These are phyloP conservation scores for Gymnopilus junonius DNA, from an alignment of 768 basidiomycete genomes.

Conservation along the genomic window DNA sequence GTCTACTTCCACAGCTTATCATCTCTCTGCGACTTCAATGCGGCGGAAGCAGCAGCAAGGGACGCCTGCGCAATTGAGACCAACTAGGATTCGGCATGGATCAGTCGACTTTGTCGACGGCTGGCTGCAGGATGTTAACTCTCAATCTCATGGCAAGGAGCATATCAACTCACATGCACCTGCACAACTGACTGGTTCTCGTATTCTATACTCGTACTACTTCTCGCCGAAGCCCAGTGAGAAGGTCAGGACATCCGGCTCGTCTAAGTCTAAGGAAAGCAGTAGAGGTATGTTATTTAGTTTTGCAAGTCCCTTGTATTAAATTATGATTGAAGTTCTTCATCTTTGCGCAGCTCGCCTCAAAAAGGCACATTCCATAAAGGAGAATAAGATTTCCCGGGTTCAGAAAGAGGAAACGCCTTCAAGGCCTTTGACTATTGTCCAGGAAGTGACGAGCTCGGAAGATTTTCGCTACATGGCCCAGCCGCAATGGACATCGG, in stretches of 20 bases:
- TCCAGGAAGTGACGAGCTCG: background rate
- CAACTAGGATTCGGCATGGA: background rate
- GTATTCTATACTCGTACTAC: constrained; percentile 10
- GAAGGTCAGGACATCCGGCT: background rate
- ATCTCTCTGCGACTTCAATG: constrained; percentile 1
- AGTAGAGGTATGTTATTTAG: constrained; percentile 6
- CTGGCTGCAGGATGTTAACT: background rate
- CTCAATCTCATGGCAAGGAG: background rate
- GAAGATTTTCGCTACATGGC: background rate
- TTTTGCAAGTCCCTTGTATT: background rate
- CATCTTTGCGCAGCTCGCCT: constrained; percentile 6
- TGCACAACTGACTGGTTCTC: background rate
- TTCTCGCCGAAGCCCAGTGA: background rate
- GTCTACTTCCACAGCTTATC: background rate
- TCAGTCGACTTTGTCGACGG: background rate
- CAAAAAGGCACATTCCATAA: constrained; percentile 9
- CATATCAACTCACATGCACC: background rate
- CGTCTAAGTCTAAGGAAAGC: background rate
- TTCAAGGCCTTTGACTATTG: background rate
- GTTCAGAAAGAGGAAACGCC: background rate
- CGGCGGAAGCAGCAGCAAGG: background rate
- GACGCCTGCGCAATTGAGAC: background rate
- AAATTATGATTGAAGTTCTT: background rate
- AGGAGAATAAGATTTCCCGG: background rate
- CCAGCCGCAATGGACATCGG: background rate